Percentiles rank a stretch among this genome's conserved stretches.
These are phyloP conservation scores for Penicillium roqueforti DNA, from an alignment of 495 filamentous ascomycete genomes.

Conservation along the genomic window DNA sequence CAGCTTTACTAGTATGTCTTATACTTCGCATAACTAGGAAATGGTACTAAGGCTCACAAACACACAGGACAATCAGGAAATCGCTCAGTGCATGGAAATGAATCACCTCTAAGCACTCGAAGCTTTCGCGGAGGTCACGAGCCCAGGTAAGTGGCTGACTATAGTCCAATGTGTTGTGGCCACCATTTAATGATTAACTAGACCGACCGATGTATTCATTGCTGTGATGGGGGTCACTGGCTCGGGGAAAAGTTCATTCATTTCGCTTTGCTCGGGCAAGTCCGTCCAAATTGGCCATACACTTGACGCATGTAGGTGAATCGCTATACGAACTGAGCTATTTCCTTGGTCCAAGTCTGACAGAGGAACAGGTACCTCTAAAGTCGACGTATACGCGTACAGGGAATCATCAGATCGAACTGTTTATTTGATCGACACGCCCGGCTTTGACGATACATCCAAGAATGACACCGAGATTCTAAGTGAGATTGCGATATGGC, in stretches of 20 bases:
- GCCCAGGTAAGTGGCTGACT: background rate
- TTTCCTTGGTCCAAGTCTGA: background rate
- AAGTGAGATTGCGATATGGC: slow-evolving; percentile 24
- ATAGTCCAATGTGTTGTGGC: background rate
- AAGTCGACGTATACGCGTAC: slow-evolving; percentile 6
- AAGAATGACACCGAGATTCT: slow-evolving; percentile 36
- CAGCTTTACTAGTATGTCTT: background rate
- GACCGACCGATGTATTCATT: slow-evolving; percentile 19
- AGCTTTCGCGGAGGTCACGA: background rate
- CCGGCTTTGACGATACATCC: slow-evolving; percentile 42
- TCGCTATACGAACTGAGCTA: background rate
- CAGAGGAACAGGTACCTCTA: slow-evolving; percentile 2
- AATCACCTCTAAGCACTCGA: background rate
- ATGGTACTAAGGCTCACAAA: background rate
- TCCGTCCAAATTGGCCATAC: slow-evolving; percentile 19
- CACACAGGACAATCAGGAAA: background rate
- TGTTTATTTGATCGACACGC: slow-evolving; percentile 36
- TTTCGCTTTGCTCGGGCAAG: slow-evolving; percentile 22
- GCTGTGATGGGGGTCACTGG: slow-evolving; percentile 45
- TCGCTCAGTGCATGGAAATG: background rate
- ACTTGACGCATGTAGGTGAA: slow-evolving; percentile 22
- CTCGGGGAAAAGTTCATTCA: slow-evolving; percentile 40
- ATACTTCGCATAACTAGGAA: background rate
- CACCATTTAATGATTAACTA: background rate
- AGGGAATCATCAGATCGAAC: background rate